These are phyloP conservation scores for Escovopsis sp. DNA, from an alignment of 2,329 filamentous ascomycete species.

Conservation along the genomic window DNA sequence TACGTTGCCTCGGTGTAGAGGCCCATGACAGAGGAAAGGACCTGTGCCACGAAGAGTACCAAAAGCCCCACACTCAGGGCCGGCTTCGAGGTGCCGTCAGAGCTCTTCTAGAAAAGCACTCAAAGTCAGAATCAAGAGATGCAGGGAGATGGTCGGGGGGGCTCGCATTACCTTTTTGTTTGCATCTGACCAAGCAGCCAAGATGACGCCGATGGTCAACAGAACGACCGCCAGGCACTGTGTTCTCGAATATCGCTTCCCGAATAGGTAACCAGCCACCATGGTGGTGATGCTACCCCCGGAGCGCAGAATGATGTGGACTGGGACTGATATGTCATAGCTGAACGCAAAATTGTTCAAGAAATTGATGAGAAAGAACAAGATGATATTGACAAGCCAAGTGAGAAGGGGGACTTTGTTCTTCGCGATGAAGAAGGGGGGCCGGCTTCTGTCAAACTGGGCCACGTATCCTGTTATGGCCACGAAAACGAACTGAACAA, in stretches of 20 bases:
- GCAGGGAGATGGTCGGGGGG: background rate
- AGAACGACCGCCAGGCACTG: slow-evolving; percentile 73
- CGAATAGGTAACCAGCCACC: slow-evolving; percentile 72
- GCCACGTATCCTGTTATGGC: slow-evolving; percentile 62
- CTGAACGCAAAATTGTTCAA: slow-evolving; percentile 97
- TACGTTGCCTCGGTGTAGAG: slow-evolving; percentile 91
- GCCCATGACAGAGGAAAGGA: slow-evolving; percentile 87
- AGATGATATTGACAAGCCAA: slow-evolving; percentile 76
- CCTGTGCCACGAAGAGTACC: slow-evolving; percentile 75
- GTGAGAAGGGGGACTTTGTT: slow-evolving; percentile 71
- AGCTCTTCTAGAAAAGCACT: background rate
- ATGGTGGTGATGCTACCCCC: slow-evolving; percentile 95
- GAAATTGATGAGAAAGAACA: slow-evolving; percentile 90
- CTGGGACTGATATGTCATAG: slow-evolving; percentile 88
- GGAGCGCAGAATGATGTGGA: slow-evolving; percentile 91
- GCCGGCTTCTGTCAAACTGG: slow-evolving; percentile 53
- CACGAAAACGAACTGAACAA: slow-evolving; percentile 78
- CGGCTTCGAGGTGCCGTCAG: slow-evolving; percentile 9
- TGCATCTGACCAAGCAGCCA: slow-evolving; percentile 81
- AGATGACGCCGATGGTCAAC: slow-evolving; percentile 72
- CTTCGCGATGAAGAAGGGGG: slow-evolving; percentile 57
- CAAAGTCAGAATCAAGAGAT: background rate
- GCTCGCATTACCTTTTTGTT: slow-evolving; percentile 53
- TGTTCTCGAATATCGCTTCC: slow-evolving; percentile 66
- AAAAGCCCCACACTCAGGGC: slow-evolving; percentile 50